phyloP scores from a whole-genome alignment of 202 grass and related monocot genomes.

The Carex arenaria region DNA sequence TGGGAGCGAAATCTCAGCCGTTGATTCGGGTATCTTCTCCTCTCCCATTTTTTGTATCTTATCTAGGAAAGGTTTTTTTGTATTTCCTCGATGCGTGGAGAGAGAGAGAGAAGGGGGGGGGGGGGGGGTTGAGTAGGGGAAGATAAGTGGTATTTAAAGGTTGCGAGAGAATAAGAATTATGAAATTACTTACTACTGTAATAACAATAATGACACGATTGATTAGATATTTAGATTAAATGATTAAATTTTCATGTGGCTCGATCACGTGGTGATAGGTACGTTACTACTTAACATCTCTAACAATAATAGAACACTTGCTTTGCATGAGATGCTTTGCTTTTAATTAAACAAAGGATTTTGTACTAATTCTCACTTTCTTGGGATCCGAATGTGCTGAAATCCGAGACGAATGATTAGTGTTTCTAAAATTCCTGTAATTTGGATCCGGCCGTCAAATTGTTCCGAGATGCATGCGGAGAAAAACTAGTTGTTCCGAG shows the following conservation, averaged over 20 bases:
- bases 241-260: background rate
- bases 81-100: conserved; percentile 49
- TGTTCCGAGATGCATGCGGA: too few species aligned
- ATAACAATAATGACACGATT: background rate
- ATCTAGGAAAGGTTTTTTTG: background rate
- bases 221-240: background rate
- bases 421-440: too few species aligned
- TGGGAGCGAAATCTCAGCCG: conserved; percentile 29
- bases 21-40: conserved; percentile 31
- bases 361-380: too few species aligned
- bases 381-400: too few species aligned
- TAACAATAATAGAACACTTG: background rate
- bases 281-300: background rate
- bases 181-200: background rate
- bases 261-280: background rate
- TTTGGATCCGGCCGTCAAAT: too few species aligned
- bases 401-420: too few species aligned
- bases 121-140: background rate
- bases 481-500: too few species aligned
- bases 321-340: too few species aligned
- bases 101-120: conserved; percentile 11
- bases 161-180: background rate
- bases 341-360: too few species aligned
- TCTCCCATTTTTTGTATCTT: conserved; percentile 44
- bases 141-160: conserved; percentile 25